A percentile compares a stretch with the other conserved stretches of the same genome.
Evolutionary conservation across 805 yeast genomes (phyloP).

Genomic region (Wickerhamiella nectarea): DNA sequence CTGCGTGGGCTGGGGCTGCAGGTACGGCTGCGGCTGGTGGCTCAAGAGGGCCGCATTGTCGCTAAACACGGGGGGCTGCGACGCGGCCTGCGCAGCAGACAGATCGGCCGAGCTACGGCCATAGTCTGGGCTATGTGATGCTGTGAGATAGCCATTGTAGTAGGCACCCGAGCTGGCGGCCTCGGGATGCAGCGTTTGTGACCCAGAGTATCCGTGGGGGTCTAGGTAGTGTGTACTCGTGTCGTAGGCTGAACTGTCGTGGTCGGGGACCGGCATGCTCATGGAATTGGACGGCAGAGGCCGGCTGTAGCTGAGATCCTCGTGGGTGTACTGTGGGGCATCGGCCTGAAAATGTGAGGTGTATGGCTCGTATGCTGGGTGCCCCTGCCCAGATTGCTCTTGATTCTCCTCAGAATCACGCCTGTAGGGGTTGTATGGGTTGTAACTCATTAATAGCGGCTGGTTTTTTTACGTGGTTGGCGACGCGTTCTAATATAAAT

Average conservation of each 20-base stretch:
- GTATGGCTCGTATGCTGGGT: neutral
- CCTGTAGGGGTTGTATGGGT: conserved; percentile 4
- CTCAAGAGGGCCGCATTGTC: neutral
- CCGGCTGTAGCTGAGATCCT: neutral
- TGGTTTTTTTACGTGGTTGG: too few species aligned
- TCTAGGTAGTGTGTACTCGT: neutral
- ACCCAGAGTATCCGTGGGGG: neutral
- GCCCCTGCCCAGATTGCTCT: neutral
- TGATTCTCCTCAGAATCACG: neutral
- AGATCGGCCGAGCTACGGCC: neutral
- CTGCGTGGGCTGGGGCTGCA: conserved; percentile 1
- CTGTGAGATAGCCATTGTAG: neutral
- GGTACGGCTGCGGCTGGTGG: neutral
- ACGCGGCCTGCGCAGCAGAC: neutral
- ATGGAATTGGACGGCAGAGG: neutral
- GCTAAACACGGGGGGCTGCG: neutral
- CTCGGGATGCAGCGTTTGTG: neutral
- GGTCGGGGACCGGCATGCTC: neutral
- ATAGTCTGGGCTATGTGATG: neutral
- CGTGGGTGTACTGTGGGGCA: neutral
- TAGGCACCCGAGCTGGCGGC: neutral
- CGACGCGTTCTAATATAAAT: neutral
- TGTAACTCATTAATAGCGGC: neutral
- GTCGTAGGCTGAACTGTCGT: neutral
- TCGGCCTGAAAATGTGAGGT: neutral